Base-by-base conservation (phyloP, 768 basidiomycete species). In the Tylopilus sp. region DNA sequence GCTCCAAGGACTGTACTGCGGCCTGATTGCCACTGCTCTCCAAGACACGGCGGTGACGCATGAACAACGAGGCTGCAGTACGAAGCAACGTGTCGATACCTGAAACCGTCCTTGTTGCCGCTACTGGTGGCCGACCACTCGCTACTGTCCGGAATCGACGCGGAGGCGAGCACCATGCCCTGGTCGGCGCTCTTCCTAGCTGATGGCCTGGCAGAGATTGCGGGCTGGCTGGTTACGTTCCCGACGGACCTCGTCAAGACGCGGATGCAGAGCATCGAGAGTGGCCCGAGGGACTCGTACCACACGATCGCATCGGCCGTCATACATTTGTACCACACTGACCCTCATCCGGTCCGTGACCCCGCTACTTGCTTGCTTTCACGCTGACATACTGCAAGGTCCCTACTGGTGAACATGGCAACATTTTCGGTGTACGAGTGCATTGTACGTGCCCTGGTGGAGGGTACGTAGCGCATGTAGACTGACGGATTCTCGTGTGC, bases 191-290 rank as follows among this genome's bases (percentile, higher is more conserved):
- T 91, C 46, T 78, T 92, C 48, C 38, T 85, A n/a, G 88, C 90
- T 4, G 91, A 90, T 21, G 92, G 83, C 2, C 64, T 86, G 0
- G 92, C 92, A 0, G 92, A 91, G 6, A 70, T 89, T 16, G 78
- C 78, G 10, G 88, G 89, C 10, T 95, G 92, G 92, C 33, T 84
- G 0, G 76, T 74, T 3, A 95, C 92, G 1, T 97, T 96, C 67
- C 91, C 92, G 3, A 75, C 93, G 50, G 93, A 97, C 63, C 87
- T 93, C 4, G 78, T 95, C 55, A 96, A 97, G 73, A 95, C 94
- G 14, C 82, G 92, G 6, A 81, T 94, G 60, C 93, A 97, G 68
- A 81, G 82, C 45, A 66, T 58, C 24, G 50, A 65, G 2, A 49
- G 55, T n/a, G 19, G 24, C 12, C 37, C n/a, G 9, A 40, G 4